Evolutionary conservation across 805 yeast genomes (phyloP).

Genomic region (Osmozyma mogii): DNA sequence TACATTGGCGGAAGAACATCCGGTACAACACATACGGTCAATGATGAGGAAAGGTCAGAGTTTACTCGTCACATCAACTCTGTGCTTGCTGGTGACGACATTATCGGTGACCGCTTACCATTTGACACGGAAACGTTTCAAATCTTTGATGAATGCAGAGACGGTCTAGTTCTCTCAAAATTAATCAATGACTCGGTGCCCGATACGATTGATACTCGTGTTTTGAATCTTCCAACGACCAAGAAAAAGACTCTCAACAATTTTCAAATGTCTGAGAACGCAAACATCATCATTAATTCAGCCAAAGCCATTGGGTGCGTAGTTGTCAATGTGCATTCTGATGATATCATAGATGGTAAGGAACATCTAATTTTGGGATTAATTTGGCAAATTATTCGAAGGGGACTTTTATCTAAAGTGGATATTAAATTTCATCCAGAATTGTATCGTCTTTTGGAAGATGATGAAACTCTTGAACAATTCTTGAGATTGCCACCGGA

Average conservation of each 20-base stretch:
- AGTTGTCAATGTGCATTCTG: slow-evolving; percentile 95
- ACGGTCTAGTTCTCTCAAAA: slow-evolving; percentile 87
- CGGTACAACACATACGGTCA: slow-evolving; percentile 92
- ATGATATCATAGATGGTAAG: slow-evolving; percentile 89
- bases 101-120: slow-evolving; percentile 79
- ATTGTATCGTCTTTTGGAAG: slow-evolving; percentile 86
- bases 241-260: slow-evolving; percentile 76
- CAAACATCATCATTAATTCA: slow-evolving; percentile 94
- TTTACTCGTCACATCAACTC: slow-evolving; percentile 94
- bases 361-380: slow-evolving; percentile 87
- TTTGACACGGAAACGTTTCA: slow-evolving; percentile 92
- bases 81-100: slow-evolving; percentile 81
- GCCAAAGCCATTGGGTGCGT: slow-evolving; percentile 99
- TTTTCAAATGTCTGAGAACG: slow-evolving; percentile 94
- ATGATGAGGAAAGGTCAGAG: slow-evolving; percentile 93
- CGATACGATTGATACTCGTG: slow-evolving; percentile 97
- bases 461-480: slow-evolving; percentile 95
- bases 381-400: slow-evolving; percentile 95
- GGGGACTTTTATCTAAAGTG: slow-evolving; percentile 89
- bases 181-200: slow-evolving; percentile 97
- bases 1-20: slow-evolving; percentile 80
- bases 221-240: slow-evolving; percentile 74
- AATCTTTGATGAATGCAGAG: slow-evolving; percentile 92
- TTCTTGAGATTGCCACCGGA: slow-evolving; percentile 96
- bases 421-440: slow-evolving; percentile 97